Evolutionary conservation across 2,329 filamentous ascomycete species (phyloP), one percentile per base, ranked within the genome.

Genomic region (Aspergillus ruber): DNA sequence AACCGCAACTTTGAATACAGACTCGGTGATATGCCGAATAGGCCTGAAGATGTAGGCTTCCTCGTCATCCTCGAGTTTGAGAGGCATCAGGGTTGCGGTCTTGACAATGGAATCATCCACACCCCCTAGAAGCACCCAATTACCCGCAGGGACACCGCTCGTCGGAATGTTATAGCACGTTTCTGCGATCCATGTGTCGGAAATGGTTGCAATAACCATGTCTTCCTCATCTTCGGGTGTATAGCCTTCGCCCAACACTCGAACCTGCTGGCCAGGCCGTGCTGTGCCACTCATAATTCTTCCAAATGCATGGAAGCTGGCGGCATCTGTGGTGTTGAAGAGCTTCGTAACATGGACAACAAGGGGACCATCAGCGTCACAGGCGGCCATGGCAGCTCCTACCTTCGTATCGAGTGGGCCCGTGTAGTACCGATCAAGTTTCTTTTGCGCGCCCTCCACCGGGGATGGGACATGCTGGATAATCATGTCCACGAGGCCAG

Each of bases 31-130:
- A 71, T 98, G 93, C 7, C 84, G 83, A 50, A 98, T 80, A 0
- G 93, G 91, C 54, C 84, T 86, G 79, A 98, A 97, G 61, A 98
- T 95, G 68, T 94, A 94, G 0, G 88, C 90, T 52, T 95, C 90
- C 67, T 97, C 91, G 42, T 93, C 83, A 45, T 94, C 85, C 21
- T 89, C 85, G 7, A 95, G 77, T 55, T 83, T 85, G 35, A 83
- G 81, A 1, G 89, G 82, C 25, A 98, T 83, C 42, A 98, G 78
- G 0, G 93, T 98, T 7, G 93, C 93, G 2, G 90, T 91, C 71
- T 98, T 98, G 71, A 97, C 89, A 59, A 98, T 97, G 4, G 90
- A 96, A 68, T 97, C 97, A 73, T 97, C 91, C 23, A 98, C 84
- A 12, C 91, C 93, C 47, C 87, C 84, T 13, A 98, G 77, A n/a